Base-by-base conservation (phyloP, 768 basidiomycete species). In the Favolaschia claudopus region DNA sequence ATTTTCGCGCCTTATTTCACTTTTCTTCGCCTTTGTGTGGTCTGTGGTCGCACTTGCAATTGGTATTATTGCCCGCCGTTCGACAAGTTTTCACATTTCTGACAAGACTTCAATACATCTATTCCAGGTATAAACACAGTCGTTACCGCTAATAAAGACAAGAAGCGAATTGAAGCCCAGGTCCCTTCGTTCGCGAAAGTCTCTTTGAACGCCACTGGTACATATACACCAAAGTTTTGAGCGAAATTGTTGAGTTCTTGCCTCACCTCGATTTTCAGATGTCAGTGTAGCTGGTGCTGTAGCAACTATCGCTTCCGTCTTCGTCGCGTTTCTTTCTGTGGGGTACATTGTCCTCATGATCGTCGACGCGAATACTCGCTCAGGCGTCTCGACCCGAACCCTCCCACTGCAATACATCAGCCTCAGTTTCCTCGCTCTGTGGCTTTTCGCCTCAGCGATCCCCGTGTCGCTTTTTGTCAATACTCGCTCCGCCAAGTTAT, bases 361-460 rank as follows among this genome's bases (percentile, higher is more conserved):
- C 46, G 19, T 71, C 60, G 60, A 71, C 49, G 44, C 33, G 48
- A 58, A 55, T 55, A 49, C 59, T 27, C 62, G 54, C 47, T 58
- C 54, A 22, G 59, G 50, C 60, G 53, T 65, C 45, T 52, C 70
- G 7, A 50, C 62, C 4, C 72, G 74, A 47, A 65, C 71, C 13
- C 69, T 79, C 47, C 68, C 63, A 33, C 19, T 74, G n/a, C 78
- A 80, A 64, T 74, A 69, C 38, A 58, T 65, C 57, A n/a, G 74
- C 19, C 73, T 85, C 58, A 69, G 72, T 32, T 79, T 85, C 65
- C 73, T 77, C 64, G 66, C 76, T 25, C 20, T 74, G 10, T 84
- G 80, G 80, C 72, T 87, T 37, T 74, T 88, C 49, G 82, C 76
- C 28, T 73, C 78, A 33, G 74, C 83, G 57, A 77, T 82, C n/a